Conservation (phyloP, 2,329 filamentous ascomycete species). For the Coniochaeta sp. region DNA sequence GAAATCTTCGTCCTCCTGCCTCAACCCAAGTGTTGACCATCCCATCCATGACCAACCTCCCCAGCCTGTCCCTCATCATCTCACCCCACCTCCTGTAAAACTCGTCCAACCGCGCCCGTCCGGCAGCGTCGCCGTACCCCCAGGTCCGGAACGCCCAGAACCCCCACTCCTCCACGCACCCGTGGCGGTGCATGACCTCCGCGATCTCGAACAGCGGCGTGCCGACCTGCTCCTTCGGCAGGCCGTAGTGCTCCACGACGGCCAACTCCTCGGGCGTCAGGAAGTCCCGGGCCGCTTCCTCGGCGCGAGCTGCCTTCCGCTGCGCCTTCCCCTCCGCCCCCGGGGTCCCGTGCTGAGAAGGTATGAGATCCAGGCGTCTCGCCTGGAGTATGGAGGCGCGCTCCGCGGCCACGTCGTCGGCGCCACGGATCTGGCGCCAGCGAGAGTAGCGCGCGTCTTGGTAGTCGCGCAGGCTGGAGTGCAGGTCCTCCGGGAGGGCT, state of each 20-base stretch:
- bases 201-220: constrained; percentile 4
- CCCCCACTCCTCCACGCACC: background rate
- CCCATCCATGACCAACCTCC: background rate
- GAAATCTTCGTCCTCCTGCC: constrained; percentile 1
- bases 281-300: background rate
- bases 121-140: background rate
- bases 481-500: background rate
- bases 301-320: background rate
- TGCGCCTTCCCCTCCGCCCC: background rate
- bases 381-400: background rate
- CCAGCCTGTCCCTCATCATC: background rate
- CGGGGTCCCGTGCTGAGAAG: background rate
- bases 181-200: background rate
- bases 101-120: background rate
- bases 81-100: background rate
- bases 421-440: constrained; percentile 1
- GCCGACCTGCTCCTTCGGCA: constrained; percentile 2
- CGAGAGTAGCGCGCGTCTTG: background rate
- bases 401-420: background rate
- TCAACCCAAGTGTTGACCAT: background rate
- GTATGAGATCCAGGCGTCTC: background rate
- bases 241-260: background rate
- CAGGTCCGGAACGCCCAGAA: background rate
- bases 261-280: background rate
- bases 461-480: background rate